Base-by-base conservation (phyloP, 2,329 filamentous ascomycete species). In the Fonsecaea pugnacius region DNA sequence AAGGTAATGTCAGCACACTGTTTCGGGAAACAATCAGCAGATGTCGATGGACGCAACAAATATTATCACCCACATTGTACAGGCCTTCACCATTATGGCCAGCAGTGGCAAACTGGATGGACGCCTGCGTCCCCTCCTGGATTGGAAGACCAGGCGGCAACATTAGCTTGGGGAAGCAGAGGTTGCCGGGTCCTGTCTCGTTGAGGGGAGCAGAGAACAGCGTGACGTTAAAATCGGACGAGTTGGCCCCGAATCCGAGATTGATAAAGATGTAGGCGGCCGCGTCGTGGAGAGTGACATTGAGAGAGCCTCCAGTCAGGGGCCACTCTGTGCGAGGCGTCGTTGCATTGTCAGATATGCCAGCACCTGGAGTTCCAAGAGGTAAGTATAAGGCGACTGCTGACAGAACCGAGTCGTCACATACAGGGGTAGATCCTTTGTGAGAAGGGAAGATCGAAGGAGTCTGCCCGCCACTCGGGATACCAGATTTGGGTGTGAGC, bases 221-320 rank as follows among this genome's bases (percentile, higher is more conserved):
- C 9, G 43, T 48, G 43, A 48, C 4, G 9, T 48, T 48, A 16
- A 48, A 48, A 8, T 48, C 43, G 12, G 43, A 48, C 18, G 43
- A 27, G 21, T 48, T 48, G 8, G 16, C 43, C 5, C 43, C 43
- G 21, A 48, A 24, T 1, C 43, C 43, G 21, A 48, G 43, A 10
- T 48, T 48, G 43, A 48, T 24, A 18, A 48, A 48, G 43, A 48
- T 48, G 43, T 48, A 48, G 21, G 43, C 43, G 43, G 43, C 43
- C 14, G 43, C 43, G 21, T 48, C 43, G 12, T 48, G 43, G 43
- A 48, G 43, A 48, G 43, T 48, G 21, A 48, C 43, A 24, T 48
- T 48, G 43, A 48, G 43, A 48, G 43, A 48, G 12, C 43, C 43
- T 27, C 43, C 43, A 5, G 43, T 48, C 9, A 48, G 43, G 24